These are phyloP conservation scores for Neurospora hispaniola DNA, from an alignment of 495 filamentous ascomycete species.

Conservation along the genomic window DNA sequence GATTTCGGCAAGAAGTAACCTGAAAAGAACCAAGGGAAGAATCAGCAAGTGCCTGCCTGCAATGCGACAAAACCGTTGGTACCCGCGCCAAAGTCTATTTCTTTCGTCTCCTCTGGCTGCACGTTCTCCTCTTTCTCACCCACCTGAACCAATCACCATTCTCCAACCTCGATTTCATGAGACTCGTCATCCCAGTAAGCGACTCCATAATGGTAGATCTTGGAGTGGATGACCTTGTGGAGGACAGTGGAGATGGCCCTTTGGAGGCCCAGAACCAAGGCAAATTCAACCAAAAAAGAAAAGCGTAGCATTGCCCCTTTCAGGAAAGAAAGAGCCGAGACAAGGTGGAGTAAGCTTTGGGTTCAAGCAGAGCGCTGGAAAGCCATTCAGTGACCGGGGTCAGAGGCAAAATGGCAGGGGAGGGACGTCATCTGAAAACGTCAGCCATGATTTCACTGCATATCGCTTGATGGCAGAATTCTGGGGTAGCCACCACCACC, in stretches of 20 bases:
- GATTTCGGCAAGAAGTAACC: background rate
- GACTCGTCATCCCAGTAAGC: background rate
- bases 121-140: background rate
- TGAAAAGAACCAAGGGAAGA: background rate
- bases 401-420: background rate
- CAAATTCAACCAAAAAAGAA: background rate
- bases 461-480: background rate
- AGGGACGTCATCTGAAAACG: background rate
- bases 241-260: background rate
- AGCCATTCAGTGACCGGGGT: background rate
- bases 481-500: background rate
- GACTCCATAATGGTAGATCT: background rate
- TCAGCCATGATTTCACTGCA: background rate
- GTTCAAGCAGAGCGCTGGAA: background rate
- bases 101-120: background rate
- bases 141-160: background rate
- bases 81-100: background rate
- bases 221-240: background rate
- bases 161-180: background rate
- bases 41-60: background rate
- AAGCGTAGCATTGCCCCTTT: background rate
- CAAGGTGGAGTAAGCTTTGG: background rate
- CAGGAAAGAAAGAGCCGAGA: background rate
- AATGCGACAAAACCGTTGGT: background rate
- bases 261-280: background rate